Evolutionary conservation across 495 filamentous ascomycete genomes (phyloP).

Genomic region (Annulohypoxylon maeteangense): DNA sequence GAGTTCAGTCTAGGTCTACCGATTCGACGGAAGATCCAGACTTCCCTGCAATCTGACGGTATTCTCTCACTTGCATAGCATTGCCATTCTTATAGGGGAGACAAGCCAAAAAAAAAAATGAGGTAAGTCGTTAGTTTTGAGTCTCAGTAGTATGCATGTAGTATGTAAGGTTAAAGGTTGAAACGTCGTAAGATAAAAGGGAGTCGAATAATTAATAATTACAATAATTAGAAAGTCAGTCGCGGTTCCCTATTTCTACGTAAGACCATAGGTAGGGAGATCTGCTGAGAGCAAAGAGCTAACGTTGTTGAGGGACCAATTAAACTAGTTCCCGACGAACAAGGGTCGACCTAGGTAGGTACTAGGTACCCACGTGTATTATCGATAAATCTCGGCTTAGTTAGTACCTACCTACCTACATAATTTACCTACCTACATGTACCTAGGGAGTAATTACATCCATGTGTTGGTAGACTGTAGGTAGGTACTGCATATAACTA

Average conservation of each 20-base stretch:
- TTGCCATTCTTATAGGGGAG: constrained; percentile 2
- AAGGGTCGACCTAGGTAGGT: not conserved
- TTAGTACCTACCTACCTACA: not conserved
- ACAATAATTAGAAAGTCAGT: not conserved
- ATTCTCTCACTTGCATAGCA: constrained; percentile 24
- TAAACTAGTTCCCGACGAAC: not conserved
- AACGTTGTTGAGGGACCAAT: constrained; percentile 9
- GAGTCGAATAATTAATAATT: not conserved
- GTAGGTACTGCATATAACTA: no score
- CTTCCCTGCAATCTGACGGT: constrained; percentile 18
- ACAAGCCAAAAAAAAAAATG: no score
- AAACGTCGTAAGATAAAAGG: not conserved
- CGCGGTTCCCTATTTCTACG: constrained; percentile 12
- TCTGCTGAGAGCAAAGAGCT: not conserved
- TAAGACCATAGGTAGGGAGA: constrained; percentile 3
- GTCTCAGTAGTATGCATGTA: not conserved
- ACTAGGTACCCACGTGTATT: constrained; percentile 10
- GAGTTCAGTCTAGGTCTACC: constrained; percentile 5
- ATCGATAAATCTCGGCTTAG: constrained; percentile 10
- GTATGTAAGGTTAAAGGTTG: not conserved
- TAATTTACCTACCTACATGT: not conserved
- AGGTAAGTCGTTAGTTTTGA: not conserved
- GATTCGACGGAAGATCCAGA: constrained; percentile 19
- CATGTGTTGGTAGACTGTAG: no score
- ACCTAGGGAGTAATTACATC: no score